phyloP scores from a whole-genome alignment of 495 filamentous ascomycete genomes.

The Penicillium roqueforti region DNA sequence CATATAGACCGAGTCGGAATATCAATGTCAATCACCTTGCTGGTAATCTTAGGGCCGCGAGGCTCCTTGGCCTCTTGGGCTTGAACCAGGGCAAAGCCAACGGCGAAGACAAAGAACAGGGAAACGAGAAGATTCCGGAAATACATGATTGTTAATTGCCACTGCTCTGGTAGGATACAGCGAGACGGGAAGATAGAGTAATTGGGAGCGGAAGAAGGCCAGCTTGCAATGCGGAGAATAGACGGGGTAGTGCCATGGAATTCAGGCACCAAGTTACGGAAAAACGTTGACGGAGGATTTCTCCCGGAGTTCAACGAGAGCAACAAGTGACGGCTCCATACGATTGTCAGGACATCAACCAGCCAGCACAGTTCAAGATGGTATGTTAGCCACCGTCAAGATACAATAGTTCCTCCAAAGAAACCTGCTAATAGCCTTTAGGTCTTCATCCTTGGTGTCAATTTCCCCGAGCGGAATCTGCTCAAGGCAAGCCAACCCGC shows the following conservation, averaged over 20 bases:
- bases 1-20: not conserved
- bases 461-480: slow-evolving; percentile 76
- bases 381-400: slow-evolving; percentile 13
- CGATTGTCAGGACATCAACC: slow-evolving; percentile 10
- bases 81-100: slow-evolving; percentile 59
- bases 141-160: slow-evolving; percentile 43
- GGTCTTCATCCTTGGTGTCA: slow-evolving; percentile 83
- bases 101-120: slow-evolving; percentile 67
- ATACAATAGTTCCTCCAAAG: not conserved
- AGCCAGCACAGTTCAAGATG: slow-evolving; percentile 28
- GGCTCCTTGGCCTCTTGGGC: slow-evolving; percentile 68
- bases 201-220: slow-evolving; percentile 27
- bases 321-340: slow-evolving; percentile 7
- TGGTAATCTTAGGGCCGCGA: slow-evolving; percentile 94
- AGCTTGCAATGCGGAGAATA: slow-evolving; percentile 42
- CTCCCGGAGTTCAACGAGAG: slow-evolving; percentile 23
- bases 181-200: slow-evolving; percentile 11
- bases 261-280: slow-evolving; percentile 19
- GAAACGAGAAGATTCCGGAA: slow-evolving; percentile 54
- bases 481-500: slow-evolving; percentile 59
- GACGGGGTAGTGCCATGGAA: not conserved
- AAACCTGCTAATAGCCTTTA: slow-evolving; percentile 6
- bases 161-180: slow-evolving; percentile 13
- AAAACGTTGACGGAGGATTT: slow-evolving; percentile 38
- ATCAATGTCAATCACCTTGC: slow-evolving; percentile 57